phyloP scores from a whole-genome alignment of 2,329 filamentous ascomycete genomes.

The Diaporthe batatas region DNA sequence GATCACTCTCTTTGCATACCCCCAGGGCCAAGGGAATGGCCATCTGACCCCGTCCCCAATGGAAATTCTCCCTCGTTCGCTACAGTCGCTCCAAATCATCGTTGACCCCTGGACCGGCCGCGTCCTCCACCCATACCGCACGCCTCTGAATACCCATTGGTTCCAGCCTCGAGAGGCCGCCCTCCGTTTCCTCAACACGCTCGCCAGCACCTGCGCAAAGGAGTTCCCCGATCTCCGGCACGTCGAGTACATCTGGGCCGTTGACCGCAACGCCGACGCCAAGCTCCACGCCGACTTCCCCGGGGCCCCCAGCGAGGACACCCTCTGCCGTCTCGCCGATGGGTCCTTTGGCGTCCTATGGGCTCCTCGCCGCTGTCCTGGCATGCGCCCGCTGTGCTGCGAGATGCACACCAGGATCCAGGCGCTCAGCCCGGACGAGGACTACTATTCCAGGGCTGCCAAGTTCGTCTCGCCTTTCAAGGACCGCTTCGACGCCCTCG shows the following conservation, averaged over 20 bases:
- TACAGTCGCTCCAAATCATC: background rate
- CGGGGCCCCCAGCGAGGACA: too few relatives aligned
- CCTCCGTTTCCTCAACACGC: background rate
- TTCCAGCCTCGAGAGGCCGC: background rate
- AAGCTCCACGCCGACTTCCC: too few relatives aligned
- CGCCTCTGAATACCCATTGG: too few relatives aligned
- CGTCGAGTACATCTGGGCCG: background rate
- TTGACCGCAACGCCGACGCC: background rate
- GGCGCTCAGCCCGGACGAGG: background rate
- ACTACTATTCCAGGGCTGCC: background rate
- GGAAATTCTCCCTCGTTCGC: background rate
- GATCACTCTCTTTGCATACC: background rate
- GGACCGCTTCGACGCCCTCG: background rate
- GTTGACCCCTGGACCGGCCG: background rate
- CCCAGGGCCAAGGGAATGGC: background rate
- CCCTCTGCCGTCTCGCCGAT: too few relatives aligned
- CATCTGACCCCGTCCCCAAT: background rate
- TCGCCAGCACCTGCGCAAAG: background rate
- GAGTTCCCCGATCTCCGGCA: background rate
- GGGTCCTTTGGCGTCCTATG: too few relatives aligned
- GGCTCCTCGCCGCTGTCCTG: background rate
- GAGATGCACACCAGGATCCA: background rate
- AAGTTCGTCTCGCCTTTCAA: background rate
- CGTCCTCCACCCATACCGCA: fast-evolving
- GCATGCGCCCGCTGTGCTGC: background rate